Evolutionary conservation across 2,329 filamentous ascomycete genomes (phyloP).

Genomic region (Mycosphaerella sp.): DNA sequence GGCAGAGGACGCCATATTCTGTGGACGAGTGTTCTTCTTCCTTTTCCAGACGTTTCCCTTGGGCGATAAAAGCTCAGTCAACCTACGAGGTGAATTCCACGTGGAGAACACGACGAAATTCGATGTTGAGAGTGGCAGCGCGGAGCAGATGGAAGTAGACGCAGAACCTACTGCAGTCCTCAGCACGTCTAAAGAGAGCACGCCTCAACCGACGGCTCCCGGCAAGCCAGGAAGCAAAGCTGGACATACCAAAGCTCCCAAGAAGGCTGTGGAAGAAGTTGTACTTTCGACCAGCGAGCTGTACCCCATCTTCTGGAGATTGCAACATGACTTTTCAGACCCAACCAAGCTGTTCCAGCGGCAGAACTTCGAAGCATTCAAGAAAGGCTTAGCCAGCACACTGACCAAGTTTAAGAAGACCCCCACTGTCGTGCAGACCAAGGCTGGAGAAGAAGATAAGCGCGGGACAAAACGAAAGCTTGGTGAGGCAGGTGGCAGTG

Average conservation of each 20-base stretch:
- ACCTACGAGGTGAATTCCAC: conserved; percentile 91
- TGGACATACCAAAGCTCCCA: conserved; percentile 21
- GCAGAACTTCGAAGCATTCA: conserved; percentile 60
- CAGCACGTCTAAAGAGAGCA: conserved; percentile 19
- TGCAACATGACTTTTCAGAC: conserved; percentile 88
- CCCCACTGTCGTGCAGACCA: conserved; percentile 62
- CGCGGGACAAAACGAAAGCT: conserved; percentile 65
- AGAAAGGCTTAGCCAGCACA: conserved; percentile 56
- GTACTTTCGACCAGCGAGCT: conserved; percentile 61
- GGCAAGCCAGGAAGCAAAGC: conserved; percentile 28
- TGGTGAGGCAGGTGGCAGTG: conserved; percentile 9
- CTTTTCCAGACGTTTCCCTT: conserved; percentile 97
- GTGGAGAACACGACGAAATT: conserved; percentile 88
- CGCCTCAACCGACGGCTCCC: conserved; percentile 21
- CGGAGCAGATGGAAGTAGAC: conserved; percentile 61
- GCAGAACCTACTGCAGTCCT: conserved; percentile 14
- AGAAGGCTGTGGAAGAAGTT: conserved; percentile 40
- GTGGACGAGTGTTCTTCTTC: conserved; percentile 95
- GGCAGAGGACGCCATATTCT: conserved; percentile 95
- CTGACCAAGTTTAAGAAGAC: conserved; percentile 69
- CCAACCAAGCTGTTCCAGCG: conserved; percentile 73
- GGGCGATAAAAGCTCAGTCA: conserved; percentile 95
- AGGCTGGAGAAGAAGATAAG: conserved; percentile 57
- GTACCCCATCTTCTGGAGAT: conserved; percentile 89
- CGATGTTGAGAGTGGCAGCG: conserved; percentile 47